Evolutionary conservation across 306 rosid genomes (phyloP), one percentile per base, ranked within the genome.

Genomic region (Clitoria ternatea): DNA sequence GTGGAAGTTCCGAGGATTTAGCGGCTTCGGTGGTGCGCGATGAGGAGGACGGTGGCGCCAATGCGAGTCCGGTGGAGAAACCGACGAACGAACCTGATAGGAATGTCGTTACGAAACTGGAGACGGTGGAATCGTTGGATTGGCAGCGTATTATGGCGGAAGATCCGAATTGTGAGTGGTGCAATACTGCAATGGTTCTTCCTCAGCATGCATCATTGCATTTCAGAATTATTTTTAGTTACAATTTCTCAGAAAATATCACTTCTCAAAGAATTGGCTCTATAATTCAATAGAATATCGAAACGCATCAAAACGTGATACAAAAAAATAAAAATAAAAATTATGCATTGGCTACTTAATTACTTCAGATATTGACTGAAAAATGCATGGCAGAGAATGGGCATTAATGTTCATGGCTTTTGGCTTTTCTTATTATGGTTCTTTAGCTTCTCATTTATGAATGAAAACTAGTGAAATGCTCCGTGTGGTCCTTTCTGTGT

Each of bases 131-230:
- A 66, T 94, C 97, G 20, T 80, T 94, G 77, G 99, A 94, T 36
- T 94, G 99, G 99, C 85, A 79, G 70, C 90, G 89, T 73, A 79
- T 94, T 27, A 89, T 91, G 95, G 86, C 89, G 11, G 88, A 89
- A 49, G 99, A 94, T 85, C 99, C 96, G 7, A 88, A 82, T 74
- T 83, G 99, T 91, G 88, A 83, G 97, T 81, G 18, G 32, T 14
- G 7, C 23, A 42, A 32, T 81, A 15, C 27, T 14, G 7, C 23
- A 42, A 32, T 29, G 12, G 19, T 56, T 24, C 23, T 48, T 80
- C 14, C 35, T 69, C 18, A 69, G 74, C 76, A 77, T 80, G 68
- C 77, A 32, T 32, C 15, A 67, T 52, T 59, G 79, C 29, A 64
- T 54, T 22, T 61, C 7, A 29, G 30, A 0, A 7, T 14, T 59